A percentile compares a stretch with the other conserved stretches of the same genome.
phyloP scores from a whole-genome alignment of 108 stramenopile species.

The Cylindrotheca fusiformis region DNA sequence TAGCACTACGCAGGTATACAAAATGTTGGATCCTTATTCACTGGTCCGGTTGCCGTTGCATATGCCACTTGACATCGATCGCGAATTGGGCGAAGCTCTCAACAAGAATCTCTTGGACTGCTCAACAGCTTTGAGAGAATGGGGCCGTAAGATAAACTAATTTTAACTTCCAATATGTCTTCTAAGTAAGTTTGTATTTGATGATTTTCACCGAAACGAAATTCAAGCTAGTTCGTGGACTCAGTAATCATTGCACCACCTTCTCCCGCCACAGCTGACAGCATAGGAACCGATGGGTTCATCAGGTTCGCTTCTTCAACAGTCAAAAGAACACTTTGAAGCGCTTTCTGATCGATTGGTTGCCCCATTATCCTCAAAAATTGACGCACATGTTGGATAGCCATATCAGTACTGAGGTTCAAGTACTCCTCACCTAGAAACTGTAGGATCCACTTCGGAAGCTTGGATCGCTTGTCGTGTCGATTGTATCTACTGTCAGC shows the following conservation, averaged over 20 bases:
- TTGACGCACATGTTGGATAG: conserved; percentile 68
- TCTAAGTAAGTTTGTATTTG: not conserved
- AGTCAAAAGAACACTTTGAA: conserved; percentile 82
- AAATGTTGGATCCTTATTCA: conserved; percentile 29
- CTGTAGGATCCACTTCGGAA: conserved; percentile 97
- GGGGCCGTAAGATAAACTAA: conserved; percentile 48
- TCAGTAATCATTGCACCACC: conserved; percentile 51
- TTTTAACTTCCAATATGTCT: not conserved
- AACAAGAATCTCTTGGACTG: conserved; percentile 54
- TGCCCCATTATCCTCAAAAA: conserved; percentile 96
- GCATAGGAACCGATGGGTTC: conserved; percentile 35
- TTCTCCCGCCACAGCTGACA: conserved; percentile 24
- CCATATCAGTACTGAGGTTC: conserved; percentile 91
- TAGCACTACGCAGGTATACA: conserved; percentile 20
- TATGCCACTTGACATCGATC: conserved; percentile 56
- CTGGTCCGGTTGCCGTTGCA: conserved; percentile 67
- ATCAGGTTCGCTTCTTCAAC: conserved; percentile 74
- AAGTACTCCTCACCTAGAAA: conserved; percentile 88
- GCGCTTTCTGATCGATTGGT: conserved; percentile 86
- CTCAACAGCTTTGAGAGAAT: conserved; percentile 76
- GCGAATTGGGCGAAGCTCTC: conserved; percentile 61
- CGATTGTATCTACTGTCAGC: conserved; percentile 94
- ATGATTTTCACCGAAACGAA: not conserved
- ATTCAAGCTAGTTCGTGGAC: not conserved
- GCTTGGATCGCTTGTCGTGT: conserved; percentile 92